Evolutionary conservation across 371 early-diverging fungal genomes (phyloP).

Genomic region (Lichtheimia ramosa): DNA sequence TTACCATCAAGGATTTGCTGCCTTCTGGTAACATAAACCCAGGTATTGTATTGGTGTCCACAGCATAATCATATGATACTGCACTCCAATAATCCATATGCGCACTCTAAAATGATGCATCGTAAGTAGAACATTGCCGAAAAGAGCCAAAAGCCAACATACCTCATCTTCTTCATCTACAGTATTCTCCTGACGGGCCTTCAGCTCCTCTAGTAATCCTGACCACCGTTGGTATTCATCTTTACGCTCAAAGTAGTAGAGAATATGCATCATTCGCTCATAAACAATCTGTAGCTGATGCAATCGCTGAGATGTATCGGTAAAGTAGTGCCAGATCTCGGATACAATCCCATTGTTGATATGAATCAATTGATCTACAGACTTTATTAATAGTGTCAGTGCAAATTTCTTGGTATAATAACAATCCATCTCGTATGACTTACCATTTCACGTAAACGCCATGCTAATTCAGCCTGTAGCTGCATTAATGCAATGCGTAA

Average conservation of each 20-base stretch:
- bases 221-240: slow-evolving; percentile 5
- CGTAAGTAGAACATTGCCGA: no score
- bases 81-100: no score
- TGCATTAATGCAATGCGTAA: slow-evolving; percentile 16
- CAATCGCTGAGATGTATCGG: not conserved
- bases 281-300: slow-evolving; percentile 6
- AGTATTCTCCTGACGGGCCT: not conserved
- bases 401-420: no score
- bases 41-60: no score
- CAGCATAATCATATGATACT: no score
- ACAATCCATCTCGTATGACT: not conserved
- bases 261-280: slow-evolving; percentile 6
- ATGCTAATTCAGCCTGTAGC: slow-evolving; percentile 17
- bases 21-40: no score
- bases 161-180: not conserved
- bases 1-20: no score
- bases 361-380: slow-evolving; percentile 1
- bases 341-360: slow-evolving; percentile 16
- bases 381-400: not conserved
- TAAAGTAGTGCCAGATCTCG: not conserved
- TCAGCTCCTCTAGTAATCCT: not conserved
- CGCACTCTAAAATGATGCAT: no score
- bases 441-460: slow-evolving; percentile 18
- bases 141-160: not conserved
- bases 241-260: slow-evolving; percentile 6